Base-by-base conservation (phyloP, 495 filamentous ascomycete genomes). In the Neohortaea acidophila region DNA sequence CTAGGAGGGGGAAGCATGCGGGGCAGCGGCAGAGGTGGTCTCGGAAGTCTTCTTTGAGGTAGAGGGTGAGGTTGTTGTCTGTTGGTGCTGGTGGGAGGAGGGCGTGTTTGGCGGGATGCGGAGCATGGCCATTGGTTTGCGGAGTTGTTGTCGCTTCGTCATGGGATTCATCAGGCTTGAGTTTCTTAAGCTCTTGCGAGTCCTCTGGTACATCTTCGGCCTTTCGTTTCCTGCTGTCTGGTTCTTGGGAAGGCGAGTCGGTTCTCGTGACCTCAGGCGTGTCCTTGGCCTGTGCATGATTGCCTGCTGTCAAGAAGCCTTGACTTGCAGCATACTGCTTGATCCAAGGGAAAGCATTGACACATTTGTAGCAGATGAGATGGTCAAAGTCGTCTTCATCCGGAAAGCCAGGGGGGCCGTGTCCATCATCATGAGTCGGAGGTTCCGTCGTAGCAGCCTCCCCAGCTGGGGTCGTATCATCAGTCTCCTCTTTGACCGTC, bases 291-390 rank as follows among this genome's bases (percentile, higher is more conserved):
- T 43, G n/a, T 12, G 36, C 31, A 7, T 32, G 23, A 21, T 19
- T 45, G 0, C 91, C 75, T 0, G 86, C 69, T 2, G 73, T 68
- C 3, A 96, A 62, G 51, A 99, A 96, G 2, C 85, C 85, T 2
- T 69, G 54, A 0, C 77, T 72, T 3, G 81, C 81, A n/a, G 84
- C 86, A 51, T 94, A 96, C 40, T 66, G 61, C 61, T 84, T 89
- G 49, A 99, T 75, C 89, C 87, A 99, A 0, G 85, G 85, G 50
- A 81, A 74, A 0, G 81, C 73, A 18, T 87, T 78, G 22, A 89
- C 66, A 49, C 91, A 99, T 54, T 91, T 84, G 65, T 84, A 93
- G 63, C 91, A 99, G 32, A 99, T 70, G 51, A 94, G 81, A 20
- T 72, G 69, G 8, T 86, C 81, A 49, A 94, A 97, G 33, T 79